A percentile compares a stretch with the other conserved stretches of the same genome.
phyloP scores from a whole-genome alignment of 2,329 filamentous ascomycete genomes.

The Arthrinium puccinioides region DNA sequence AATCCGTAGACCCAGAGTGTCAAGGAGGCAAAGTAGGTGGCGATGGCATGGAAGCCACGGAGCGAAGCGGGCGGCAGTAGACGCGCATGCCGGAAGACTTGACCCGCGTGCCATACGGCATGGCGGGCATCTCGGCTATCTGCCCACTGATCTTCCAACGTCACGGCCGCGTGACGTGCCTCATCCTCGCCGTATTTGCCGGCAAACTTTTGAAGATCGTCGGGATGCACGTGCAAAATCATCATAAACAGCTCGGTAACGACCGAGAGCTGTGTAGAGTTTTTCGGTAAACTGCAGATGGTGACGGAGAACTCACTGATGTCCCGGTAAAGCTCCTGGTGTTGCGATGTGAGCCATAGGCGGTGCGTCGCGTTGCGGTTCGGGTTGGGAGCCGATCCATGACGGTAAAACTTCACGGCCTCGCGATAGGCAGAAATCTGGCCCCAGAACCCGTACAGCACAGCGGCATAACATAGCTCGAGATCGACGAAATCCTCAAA shows the following conservation, averaged over 20 bases:
- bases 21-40: slow-evolving; percentile 18
- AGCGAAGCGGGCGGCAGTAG: slow-evolving; percentile 16
- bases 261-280: slow-evolving; percentile 13
- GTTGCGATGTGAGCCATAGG: slow-evolving; percentile 21
- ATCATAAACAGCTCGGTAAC: slow-evolving; percentile 18
- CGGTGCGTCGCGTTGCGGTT: slow-evolving; percentile 11
- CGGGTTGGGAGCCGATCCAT: slow-evolving; percentile 1
- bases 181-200: slow-evolving; percentile 22
- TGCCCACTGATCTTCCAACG: slow-evolving; percentile 16
- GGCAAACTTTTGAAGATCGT: slow-evolving; percentile 18
- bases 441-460: slow-evolving; percentile 23
- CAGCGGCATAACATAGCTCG: slow-evolving; percentile 20
- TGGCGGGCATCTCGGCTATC: slow-evolving; percentile 15
- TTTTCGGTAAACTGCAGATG: slow-evolving; percentile 7
- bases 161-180: slow-evolving; percentile 12
- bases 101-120: slow-evolving; percentile 20
- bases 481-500: slow-evolving; percentile 18
- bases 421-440: slow-evolving; percentile 24
- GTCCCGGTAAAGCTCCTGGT: slow-evolving; percentile 22
- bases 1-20: slow-evolving; percentile 20
- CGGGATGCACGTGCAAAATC: slow-evolving; percentile 19
- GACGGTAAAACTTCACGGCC: slow-evolving; percentile 18
- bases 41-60: slow-evolving; percentile 18
- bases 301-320: slow-evolving; percentile 17
- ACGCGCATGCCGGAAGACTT: slow-evolving; percentile 15